Conservation (phyloP, 2,329 filamentous ascomycete genomes). For the Thielaviopsis ethacetica region DNA sequence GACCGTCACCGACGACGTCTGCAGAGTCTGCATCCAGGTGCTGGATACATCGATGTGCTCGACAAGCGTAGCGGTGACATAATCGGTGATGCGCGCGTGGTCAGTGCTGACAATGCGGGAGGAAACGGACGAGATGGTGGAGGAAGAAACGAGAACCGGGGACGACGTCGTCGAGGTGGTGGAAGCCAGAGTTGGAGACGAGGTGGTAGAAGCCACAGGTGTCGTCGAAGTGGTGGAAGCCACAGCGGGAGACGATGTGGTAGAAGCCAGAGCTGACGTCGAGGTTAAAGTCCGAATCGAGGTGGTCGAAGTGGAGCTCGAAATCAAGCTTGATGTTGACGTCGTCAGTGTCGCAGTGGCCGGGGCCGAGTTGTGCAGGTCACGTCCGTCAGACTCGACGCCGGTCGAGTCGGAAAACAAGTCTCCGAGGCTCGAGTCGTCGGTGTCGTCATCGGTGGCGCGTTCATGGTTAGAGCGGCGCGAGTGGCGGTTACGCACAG, state of each 20-base stretch:
- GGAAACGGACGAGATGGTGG: neutral
- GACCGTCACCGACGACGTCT: neutral
- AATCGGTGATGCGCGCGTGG: neutral
- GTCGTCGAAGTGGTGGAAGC: neutral
- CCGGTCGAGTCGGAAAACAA: neutral
- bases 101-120: neutral
- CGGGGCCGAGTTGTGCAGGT: neutral
- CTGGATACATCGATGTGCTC: neutral
- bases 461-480: neutral
- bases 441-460: neutral
- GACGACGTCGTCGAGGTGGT: neutral
- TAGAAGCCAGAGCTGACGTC: neutral
- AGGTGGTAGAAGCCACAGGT: neutral
- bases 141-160: neutral
- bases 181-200: neutral
- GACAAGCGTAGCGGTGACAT: neutral
- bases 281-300: neutral
- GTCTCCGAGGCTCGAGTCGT: neutral
- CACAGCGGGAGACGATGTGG: neutral
- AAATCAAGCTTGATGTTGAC: neutral
- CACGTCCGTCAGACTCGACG: neutral
- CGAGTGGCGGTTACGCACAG: neutral
- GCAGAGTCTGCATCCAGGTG: neutral
- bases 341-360: neutral
- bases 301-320: neutral